phyloP scores from a whole-genome alignment of 129 eudicot genomes.

The Logfia minima region DNA sequence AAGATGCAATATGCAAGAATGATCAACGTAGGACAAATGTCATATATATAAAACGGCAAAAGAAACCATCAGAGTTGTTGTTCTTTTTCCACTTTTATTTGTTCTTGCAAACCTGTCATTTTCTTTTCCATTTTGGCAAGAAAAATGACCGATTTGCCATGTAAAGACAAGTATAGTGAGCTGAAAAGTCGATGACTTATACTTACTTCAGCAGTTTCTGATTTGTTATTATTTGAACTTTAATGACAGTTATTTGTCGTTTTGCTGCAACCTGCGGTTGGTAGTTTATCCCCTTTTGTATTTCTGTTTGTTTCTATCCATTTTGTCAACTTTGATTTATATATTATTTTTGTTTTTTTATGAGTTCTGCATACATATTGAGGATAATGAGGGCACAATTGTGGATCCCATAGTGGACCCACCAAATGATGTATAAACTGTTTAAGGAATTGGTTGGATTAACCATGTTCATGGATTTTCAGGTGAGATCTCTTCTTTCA shows the following conservation, averaged over 20 bases:
- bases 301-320: neutral
- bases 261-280: slow-evolving; percentile 6
- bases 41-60: neutral
- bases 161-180: neutral
- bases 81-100: neutral
- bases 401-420: neutral
- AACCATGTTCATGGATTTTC: slow-evolving; percentile 28
- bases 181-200: neutral
- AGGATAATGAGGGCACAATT: neutral
- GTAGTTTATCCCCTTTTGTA: neutral
- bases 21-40: neutral
- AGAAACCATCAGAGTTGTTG: neutral
- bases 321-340: neutral
- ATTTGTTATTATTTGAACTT: neutral
- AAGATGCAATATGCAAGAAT: neutral
- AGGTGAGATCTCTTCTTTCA: slow-evolving; percentile 65
- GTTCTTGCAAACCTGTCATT: neutral
- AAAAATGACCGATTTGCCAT: neutral
- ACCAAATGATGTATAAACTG: neutral
- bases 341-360: neutral
- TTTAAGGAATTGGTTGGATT: neutral
- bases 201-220: neutral
- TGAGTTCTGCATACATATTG: neutral
- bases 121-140: neutral
- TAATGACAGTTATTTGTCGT: neutral